Evolutionary conservation across 805 yeast species (phyloP).

Genomic region (Nakazawaea ambrosiae): DNA sequence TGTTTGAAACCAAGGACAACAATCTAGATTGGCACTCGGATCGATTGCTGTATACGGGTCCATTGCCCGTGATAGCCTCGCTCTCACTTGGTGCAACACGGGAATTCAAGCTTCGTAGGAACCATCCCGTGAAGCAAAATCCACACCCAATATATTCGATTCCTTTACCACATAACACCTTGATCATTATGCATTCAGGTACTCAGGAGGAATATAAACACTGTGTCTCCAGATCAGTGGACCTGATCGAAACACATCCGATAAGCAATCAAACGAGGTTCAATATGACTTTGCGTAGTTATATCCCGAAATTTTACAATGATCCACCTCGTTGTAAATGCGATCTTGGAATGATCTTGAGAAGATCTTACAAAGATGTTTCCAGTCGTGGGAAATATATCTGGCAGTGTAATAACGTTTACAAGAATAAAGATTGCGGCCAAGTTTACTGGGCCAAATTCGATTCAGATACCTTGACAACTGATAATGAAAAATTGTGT

Average conservation of each 20-base stretch:
- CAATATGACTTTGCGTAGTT: slow-evolving; percentile 61
- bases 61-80: slow-evolving; percentile 62
- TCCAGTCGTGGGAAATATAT: slow-evolving; percentile 48
- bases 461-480: slow-evolving; percentile 23
- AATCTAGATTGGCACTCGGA: slow-evolving; percentile 75
- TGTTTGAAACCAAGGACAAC: slow-evolving; percentile 40
- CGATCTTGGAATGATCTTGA: slow-evolving; percentile 39
- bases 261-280: slow-evolving; percentile 45
- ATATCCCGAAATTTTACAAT: slow-evolving; percentile 29
- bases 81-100: slow-evolving; percentile 64
- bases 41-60: slow-evolving; percentile 64
- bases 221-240: slow-evolving; percentile 41
- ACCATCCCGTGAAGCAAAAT: slow-evolving; percentile 21
- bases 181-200: slow-evolving; percentile 70
- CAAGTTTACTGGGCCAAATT: slow-evolving; percentile 47
- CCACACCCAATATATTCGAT: slow-evolving; percentile 36
- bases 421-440: slow-evolving; percentile 37
- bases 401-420: slow-evolving; percentile 55
- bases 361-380: slow-evolving; percentile 45
- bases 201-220: slow-evolving; percentile 75
- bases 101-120: slow-evolving; percentile 51
- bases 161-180: slow-evolving; percentile 64
- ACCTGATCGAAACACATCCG: slow-evolving; percentile 36
- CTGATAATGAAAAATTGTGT: slow-evolving; percentile 25
- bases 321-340: slow-evolving; percentile 38